These are phyloP conservation scores for Gracilaria vermiculophylla DNA, from an alignment of 23 red algal genomes.

Conservation along the genomic window DNA sequence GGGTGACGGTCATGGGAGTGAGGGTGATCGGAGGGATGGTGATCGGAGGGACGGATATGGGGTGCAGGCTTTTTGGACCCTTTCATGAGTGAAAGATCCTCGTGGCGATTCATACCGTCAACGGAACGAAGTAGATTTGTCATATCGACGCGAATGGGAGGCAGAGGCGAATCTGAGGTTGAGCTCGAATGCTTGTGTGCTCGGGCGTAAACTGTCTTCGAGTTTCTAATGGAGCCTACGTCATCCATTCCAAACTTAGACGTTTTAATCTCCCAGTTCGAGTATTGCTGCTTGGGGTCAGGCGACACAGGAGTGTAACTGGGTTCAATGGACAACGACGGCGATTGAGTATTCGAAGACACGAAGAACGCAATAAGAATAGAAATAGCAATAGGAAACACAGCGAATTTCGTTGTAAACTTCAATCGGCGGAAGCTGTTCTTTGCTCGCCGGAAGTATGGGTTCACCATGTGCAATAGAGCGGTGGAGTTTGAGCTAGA, in stretches of 20 bases:
- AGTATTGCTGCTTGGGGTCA: neutral
- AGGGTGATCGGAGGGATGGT: too few relatives aligned
- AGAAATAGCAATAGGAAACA: conserved; percentile 5
- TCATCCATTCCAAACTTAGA: neutral
- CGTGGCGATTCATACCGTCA: neutral
- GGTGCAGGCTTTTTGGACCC: neutral
- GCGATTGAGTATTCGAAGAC: neutral
- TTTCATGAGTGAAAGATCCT: neutral
- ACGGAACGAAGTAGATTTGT: neutral
- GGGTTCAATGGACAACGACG: neutral
- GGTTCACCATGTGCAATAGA: conserved; percentile 11
- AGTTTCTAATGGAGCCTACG: neutral
- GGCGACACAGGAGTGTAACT: neutral
- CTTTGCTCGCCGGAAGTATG: conserved; percentile 22
- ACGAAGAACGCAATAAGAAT: neutral
- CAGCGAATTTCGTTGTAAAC: neutral
- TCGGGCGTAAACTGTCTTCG: neutral
- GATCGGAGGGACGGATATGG: neutral
- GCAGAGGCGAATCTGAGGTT: neutral
- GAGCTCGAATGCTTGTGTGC: neutral
- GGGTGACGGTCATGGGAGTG: too few relatives aligned
- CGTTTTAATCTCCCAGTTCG: neutral
- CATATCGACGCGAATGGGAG: neutral
- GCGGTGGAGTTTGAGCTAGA: neutral
- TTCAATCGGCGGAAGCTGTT: conserved; percentile 9